phyloP scores from a whole-genome alignment of 129 eudicot genomes.

The Tanacetum coccineum region DNA sequence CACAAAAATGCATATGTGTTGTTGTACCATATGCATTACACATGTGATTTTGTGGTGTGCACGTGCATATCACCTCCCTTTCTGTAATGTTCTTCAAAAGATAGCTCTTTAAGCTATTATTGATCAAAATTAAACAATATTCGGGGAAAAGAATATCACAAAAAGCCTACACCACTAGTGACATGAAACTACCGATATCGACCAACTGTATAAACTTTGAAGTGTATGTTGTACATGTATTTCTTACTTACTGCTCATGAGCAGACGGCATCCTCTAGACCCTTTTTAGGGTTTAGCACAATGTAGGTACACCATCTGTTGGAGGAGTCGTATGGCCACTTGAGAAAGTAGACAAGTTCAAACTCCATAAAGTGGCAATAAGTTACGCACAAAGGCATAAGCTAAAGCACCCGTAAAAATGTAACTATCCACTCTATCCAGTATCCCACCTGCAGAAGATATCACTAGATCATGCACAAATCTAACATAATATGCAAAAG shows the following conservation, averaged over 20 bases:
- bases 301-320: not conserved
- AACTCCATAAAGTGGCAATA: constrained; percentile 78
- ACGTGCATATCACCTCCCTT: too few relatives aligned
- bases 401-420: constrained; percentile 89
- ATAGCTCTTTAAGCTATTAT: constrained; percentile 13
- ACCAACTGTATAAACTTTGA: constrained; percentile 2
- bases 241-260: constrained; percentile 7
- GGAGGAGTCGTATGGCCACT: not conserved
- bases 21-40: too few relatives aligned
- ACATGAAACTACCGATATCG: not conserved
- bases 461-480: constrained; percentile 9
- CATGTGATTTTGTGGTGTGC: too few relatives aligned
- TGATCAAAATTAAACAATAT: constrained; percentile 5
- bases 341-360: constrained; percentile 24
- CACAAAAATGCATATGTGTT: too few relatives aligned
- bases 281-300: constrained; percentile 2
- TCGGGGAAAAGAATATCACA: not conserved
- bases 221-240: constrained; percentile 6
- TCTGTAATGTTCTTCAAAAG: not conserved
- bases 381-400: constrained; percentile 68
- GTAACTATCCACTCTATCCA: constrained; percentile 94
- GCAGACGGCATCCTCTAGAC: constrained; percentile 6
- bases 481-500: constrained; percentile 1
- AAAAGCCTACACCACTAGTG: not conserved
- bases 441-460: constrained; percentile 76